Percentiles rank a stretch among this genome's conserved stretches.
Conservation (phyloP, 2,329 filamentous ascomycete genomes). For the Epichloe glyceriae region DNA sequence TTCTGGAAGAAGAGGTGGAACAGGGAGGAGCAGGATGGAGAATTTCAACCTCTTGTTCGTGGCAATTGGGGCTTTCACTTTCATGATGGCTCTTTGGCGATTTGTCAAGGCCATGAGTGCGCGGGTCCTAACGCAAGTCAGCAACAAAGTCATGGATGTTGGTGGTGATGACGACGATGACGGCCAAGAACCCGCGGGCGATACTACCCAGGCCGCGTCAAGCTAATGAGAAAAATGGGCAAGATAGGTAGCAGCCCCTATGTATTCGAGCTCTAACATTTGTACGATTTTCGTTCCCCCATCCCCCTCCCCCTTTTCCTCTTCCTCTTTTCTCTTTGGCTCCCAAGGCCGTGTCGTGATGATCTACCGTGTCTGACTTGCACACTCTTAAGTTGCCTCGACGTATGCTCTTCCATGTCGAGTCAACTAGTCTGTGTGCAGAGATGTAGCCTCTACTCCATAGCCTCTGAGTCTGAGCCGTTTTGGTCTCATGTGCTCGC, state of each 20-base stretch:
- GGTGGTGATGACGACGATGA: constrained; percentile 44
- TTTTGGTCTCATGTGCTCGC: constrained; percentile 32
- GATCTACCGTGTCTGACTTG: constrained; percentile 26
- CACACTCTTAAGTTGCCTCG: constrained; percentile 98
- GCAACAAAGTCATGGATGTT: constrained; percentile 76
- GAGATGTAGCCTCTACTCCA: constrained; percentile 46
- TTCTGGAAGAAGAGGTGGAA: constrained; percentile 40
- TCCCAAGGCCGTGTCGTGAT: constrained; percentile 1
- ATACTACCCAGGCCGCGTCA: not conserved
- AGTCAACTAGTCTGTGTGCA: constrained; percentile 97
- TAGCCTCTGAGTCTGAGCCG: constrained; percentile 30
- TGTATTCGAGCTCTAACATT: not conserved
- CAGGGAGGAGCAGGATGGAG: constrained; percentile 64
- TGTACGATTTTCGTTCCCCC: not conserved
- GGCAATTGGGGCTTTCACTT: constrained; percentile 65
- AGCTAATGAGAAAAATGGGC: constrained; percentile 1
- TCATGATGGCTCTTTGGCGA: constrained; percentile 76
- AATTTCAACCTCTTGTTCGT: constrained; percentile 71
- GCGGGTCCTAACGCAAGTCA: constrained; percentile 60
- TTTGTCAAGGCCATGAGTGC: constrained; percentile 62
- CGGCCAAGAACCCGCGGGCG: constrained; percentile 10
- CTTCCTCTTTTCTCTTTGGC: not conserved
- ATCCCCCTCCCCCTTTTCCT: too few species aligned
- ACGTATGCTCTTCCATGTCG: constrained; percentile 57
- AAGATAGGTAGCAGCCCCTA: not conserved